Conservation (phyloP, 768 basidiomycete species). For the Gymnopilus dilepis region DNA sequence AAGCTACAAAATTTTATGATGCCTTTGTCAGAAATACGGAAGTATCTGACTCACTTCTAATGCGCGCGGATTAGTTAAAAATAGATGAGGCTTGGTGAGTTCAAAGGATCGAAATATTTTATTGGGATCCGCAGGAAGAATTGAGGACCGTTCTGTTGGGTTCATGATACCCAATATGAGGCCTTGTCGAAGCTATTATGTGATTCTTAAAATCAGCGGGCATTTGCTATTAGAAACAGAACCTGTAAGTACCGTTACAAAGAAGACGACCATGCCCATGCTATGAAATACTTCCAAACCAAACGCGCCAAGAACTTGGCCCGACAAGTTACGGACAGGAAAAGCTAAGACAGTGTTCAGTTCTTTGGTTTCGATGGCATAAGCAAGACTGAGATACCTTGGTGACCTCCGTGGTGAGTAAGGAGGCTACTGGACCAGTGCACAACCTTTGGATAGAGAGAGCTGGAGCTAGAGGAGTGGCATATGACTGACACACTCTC, state of each 20-base stretch:
- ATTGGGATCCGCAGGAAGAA: not conserved
- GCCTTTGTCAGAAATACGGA: not conserved
- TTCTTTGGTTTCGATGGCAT: not conserved
- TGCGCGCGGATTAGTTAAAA: slow-evolving; percentile 2
- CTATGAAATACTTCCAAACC: slow-evolving; percentile 10
- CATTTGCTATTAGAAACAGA: not conserved
- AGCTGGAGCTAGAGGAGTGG: slow-evolving; percentile 12
- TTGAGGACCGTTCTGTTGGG: not conserved
- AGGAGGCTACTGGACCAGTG: slow-evolving; percentile 2
- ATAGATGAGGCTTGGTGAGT: not conserved
- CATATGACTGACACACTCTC: not conserved
- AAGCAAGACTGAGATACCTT: not conserved
- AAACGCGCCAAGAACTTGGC: slow-evolving; percentile 1
- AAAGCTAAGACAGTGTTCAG: not conserved
- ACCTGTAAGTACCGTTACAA: not conserved
- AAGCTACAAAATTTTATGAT: not conserved
- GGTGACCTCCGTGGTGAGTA: slow-evolving; percentile 1
- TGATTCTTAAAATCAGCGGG: not conserved
- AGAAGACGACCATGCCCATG: slow-evolving; percentile 1
- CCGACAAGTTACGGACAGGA: not conserved
- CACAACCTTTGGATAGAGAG: slow-evolving; percentile 9
- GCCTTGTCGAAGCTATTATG: slow-evolving; percentile 1
- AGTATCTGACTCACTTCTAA: slow-evolving; percentile 1
- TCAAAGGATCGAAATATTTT: slow-evolving; percentile 5
- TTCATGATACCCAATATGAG: slow-evolving; percentile 4